phyloP scores from a whole-genome alignment of 306 rosid species.

The Lithocarpus polystachyus region DNA sequence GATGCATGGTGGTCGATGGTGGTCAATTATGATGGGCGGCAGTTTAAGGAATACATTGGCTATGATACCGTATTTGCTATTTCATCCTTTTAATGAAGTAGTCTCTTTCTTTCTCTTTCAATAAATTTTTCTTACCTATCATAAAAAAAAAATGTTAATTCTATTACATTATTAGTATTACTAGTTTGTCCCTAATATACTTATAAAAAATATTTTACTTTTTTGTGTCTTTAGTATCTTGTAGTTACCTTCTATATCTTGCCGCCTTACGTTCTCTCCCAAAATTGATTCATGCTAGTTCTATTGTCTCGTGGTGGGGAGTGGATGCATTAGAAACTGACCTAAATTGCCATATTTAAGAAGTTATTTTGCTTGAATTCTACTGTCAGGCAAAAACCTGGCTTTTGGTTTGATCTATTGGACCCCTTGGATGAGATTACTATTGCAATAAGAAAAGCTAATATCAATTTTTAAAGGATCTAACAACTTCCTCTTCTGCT shows the following conservation, averaged over 20 bases:
- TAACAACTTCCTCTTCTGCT: constrained; percentile 32
- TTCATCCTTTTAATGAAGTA: too few relatives aligned
- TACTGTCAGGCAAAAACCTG: neutral
- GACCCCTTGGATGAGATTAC: constrained; percentile 4
- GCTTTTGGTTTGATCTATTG: neutral
- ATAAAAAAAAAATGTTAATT: too few relatives aligned
- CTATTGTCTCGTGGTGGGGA: neutral
- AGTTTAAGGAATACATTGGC: too few relatives aligned
- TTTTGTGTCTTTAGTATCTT: neutral
- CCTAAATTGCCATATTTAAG: neutral
- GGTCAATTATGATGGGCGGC: too few relatives aligned
- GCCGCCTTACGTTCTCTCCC: neutral
- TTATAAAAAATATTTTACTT: neutral
- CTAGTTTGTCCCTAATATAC: too few relatives aligned
- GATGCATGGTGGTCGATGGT: too few relatives aligned
- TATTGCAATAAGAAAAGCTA: constrained; percentile 12
- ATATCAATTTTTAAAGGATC: constrained; percentile 14
- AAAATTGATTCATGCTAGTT: neutral
- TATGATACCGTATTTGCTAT: too few relatives aligned
- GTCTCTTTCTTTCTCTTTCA: too few relatives aligned
- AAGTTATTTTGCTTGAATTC: neutral
- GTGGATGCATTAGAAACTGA: neutral
- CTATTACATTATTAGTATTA: too few relatives aligned
- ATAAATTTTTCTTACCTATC: too few relatives aligned
- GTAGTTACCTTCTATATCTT: neutral